Percentiles rank a stretch among this genome's conserved stretches.
phyloP scores from a whole-genome alignment of 805 yeast genomes.

The Ogataea allantospora region DNA sequence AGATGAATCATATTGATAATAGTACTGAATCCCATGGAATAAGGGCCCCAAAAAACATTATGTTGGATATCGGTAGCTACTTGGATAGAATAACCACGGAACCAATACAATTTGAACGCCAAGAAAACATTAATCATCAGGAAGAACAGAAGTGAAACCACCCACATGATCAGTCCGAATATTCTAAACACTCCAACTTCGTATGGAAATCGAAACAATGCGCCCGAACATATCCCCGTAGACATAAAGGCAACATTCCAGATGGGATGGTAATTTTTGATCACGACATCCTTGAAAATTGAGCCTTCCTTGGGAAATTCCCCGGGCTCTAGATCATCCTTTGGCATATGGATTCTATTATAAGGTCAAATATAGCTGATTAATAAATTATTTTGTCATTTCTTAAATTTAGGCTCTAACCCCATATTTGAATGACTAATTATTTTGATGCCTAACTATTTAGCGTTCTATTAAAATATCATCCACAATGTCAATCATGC shows the following conservation, averaged over 20 bases:
- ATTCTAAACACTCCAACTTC: constrained; percentile 22
- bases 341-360: not conserved
- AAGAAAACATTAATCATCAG: constrained; percentile 41
- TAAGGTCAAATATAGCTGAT: not conserved
- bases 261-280: constrained; percentile 43
- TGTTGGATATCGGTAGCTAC: constrained; percentile 41
- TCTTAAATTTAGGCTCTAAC: no score
- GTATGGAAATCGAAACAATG: constrained; percentile 58
- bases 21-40: constrained; percentile 77
- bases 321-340: not conserved
- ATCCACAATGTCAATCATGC: constrained; percentile 4
- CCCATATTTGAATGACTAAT: no score
- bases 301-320: not conserved
- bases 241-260: constrained; percentile 80
- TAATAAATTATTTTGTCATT: not conserved
- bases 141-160: constrained; percentile 48
- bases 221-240: constrained; percentile 62
- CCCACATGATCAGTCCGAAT: constrained; percentile 41
- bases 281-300: constrained; percentile 15
- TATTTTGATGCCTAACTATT: no score
- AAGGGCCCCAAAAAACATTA: constrained; percentile 70
- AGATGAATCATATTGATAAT: constrained; percentile 54
- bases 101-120: constrained; percentile 33
- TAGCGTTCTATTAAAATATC: constrained; percentile 8
- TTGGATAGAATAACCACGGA: constrained; percentile 22